These are phyloP conservation scores for Musa troglodytarum DNA, from an alignment of 176 grass and related monocot species.

Conservation along the genomic window DNA sequence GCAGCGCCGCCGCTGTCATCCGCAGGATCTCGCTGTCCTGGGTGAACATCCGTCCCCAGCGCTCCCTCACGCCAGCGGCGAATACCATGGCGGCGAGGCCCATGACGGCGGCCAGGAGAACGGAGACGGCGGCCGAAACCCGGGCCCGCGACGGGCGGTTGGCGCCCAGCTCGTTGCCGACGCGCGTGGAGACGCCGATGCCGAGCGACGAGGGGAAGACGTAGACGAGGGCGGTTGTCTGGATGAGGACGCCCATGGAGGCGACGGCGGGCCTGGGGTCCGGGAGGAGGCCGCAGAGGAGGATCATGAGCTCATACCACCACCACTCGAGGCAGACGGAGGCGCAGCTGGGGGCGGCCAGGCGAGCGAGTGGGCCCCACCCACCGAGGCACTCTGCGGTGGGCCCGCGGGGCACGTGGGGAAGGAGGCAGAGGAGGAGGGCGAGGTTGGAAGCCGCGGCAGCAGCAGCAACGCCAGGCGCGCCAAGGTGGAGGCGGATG, in stretches of 20 bases:
- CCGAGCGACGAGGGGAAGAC: background rate
- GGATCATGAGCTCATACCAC: slow-evolving; percentile 4
- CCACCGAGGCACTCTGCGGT: slow-evolving; percentile 45
- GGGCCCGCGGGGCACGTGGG: slow-evolving; percentile 26
- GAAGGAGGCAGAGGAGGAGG: slow-evolving; percentile 29
- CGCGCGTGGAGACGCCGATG: background rate
- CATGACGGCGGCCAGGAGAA: background rate
- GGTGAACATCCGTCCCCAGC: slow-evolving; percentile 4
- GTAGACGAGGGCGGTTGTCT: slow-evolving; percentile 1
- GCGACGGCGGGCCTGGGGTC: slow-evolving; percentile 9
- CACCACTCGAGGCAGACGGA: slow-evolving; percentile 10
- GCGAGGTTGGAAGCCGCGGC: slow-evolving; percentile 62
- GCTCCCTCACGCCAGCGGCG: background rate
- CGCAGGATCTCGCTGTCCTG: background rate
- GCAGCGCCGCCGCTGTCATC: slow-evolving; percentile 2
- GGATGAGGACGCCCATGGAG: slow-evolving; percentile 4
- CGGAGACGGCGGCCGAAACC: background rate
- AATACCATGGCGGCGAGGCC: background rate
- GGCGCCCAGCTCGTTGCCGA: slow-evolving; percentile 14
- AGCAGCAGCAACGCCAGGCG: slow-evolving; percentile 46
- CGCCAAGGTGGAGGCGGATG: slow-evolving; percentile 34
- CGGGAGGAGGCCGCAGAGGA: background rate
- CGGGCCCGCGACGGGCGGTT: background rate
- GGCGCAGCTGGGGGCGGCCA: slow-evolving; percentile 2
- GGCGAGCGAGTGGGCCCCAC: slow-evolving; percentile 28